Evolutionary conservation across 306 rosid species (phyloP), one percentile per base, ranked within the genome.

Genomic region (Citrullus mucosospermus): DNA sequence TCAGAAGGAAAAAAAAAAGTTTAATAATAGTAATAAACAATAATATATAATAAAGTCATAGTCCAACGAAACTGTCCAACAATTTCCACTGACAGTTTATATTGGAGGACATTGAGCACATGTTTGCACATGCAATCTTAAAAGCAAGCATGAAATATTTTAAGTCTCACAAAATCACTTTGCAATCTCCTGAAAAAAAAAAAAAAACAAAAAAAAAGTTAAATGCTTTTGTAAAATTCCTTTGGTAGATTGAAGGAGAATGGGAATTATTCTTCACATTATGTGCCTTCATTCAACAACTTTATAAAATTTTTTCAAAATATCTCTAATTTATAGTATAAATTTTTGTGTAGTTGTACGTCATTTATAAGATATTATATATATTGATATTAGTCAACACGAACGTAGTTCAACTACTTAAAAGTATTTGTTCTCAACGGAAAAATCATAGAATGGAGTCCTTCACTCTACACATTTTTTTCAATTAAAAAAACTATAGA

Each of bases 71-170:
- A 67, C 73, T 39, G 30, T 15, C 73, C 73, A 67, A 39, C 73
- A 67, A 67, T 39, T 63, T 63, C 16, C 73, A 18, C 51, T 66
- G 73, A 38, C 51, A 66, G 50, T 66, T 38, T 66, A 66, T 5
- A 66, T 66, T 66, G 73, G 73, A 66, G 39, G 73, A 66, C 73
- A 66, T 39, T 44, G 75, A 43, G 75, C 75, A 69, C 75, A 69
- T 69, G 75, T 69, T 69, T 44, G 75, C 75, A 69, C 75, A 69
- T 69, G 75, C 75, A 22, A 44, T 69, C 75, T 69, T 44, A 43
- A 69, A 69, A 69, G 75, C 75, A 43, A 69, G 12, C 28, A 22
- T n/a, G 38, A 69, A 69, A 69, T 39, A 38, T 43, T 69, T 69
- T 69, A 69, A 69, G 73, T 66, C 28, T 20, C 55, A 44, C 16